These are phyloP conservation scores for Sordaria brevicollis DNA, from an alignment of 495 filamentous ascomycete species.

Conservation along the genomic window DNA sequence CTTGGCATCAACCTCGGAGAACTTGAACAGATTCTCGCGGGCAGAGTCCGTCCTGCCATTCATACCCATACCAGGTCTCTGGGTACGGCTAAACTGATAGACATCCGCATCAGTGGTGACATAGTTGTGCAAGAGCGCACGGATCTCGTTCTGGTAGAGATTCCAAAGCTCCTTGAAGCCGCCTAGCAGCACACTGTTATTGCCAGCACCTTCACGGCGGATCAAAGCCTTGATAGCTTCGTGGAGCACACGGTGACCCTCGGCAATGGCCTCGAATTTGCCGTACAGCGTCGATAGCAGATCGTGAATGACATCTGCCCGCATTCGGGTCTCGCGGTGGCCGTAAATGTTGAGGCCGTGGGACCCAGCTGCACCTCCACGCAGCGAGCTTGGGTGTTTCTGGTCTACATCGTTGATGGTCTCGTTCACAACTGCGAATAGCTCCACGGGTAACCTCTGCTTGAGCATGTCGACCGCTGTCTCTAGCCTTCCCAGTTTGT, in stretches of 20 bases:
- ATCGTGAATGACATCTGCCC: slow-evolving; percentile 76
- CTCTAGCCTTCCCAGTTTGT: slow-evolving; percentile 77
- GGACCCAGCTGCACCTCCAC: slow-evolving; percentile 40
- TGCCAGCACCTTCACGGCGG: slow-evolving; percentile 59
- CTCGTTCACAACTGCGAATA: slow-evolving; percentile 89
- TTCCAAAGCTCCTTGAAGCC: slow-evolving; percentile 95
- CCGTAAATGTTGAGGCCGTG: slow-evolving; percentile 56
- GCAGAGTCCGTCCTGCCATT: slow-evolving; percentile 48
- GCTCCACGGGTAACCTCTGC: slow-evolving; percentile 84
- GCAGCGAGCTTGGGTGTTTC: slow-evolving; percentile 66
- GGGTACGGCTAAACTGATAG: slow-evolving; percentile 41
- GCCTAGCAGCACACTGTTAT: slow-evolving; percentile 50
- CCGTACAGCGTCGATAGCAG: slow-evolving; percentile 86
- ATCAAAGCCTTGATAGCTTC: slow-evolving; percentile 78
- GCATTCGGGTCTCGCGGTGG: slow-evolving; percentile 56
- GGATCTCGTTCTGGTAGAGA: slow-evolving; percentile 63
- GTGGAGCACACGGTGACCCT: slow-evolving; percentile 88
- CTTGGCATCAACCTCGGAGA: slow-evolving; percentile 72
- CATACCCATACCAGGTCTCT: slow-evolving; percentile 25
- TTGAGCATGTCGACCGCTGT: slow-evolving; percentile 81
- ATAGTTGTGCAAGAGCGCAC: slow-evolving; percentile 90
- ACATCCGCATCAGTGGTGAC: slow-evolving; percentile 84
- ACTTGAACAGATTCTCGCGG: slow-evolving; percentile 81
- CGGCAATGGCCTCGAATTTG: slow-evolving; percentile 93
- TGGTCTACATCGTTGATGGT: slow-evolving; percentile 89